These are phyloP conservation scores for Poronia punctata DNA, from an alignment of 495 filamentous ascomycete genomes.

Conservation along the genomic window DNA sequence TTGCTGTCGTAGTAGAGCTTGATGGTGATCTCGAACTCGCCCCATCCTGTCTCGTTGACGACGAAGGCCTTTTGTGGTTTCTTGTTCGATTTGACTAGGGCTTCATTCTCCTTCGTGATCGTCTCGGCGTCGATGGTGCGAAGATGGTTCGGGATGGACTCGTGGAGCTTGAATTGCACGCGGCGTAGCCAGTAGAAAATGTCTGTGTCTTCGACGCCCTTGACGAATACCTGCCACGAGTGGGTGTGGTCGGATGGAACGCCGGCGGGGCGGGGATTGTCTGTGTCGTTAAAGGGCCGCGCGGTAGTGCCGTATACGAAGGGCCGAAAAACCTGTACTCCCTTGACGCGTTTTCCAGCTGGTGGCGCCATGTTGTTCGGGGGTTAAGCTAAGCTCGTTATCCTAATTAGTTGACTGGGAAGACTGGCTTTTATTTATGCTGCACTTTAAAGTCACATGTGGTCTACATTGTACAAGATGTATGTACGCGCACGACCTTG, in stretches of 20 bases:
- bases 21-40: slow-evolving; percentile 93
- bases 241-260: slow-evolving; percentile 86
- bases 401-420: neutral
- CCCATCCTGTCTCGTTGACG: slow-evolving; percentile 90
- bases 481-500: neutral
- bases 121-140: slow-evolving; percentile 61
- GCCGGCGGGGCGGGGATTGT: slow-evolving; percentile 52
- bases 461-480: too few relatives aligned
- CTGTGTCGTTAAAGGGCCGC: slow-evolving; percentile 56
- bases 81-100: slow-evolving; percentile 45
- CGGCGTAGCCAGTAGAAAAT: slow-evolving; percentile 94
- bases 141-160: slow-evolving; percentile 82
- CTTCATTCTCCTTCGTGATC: slow-evolving; percentile 32
- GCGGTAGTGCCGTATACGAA: slow-evolving; percentile 81
- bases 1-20: slow-evolving; percentile 85
- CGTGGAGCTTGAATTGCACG: slow-evolving; percentile 95
- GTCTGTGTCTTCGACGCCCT: slow-evolving; percentile 75
- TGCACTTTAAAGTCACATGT: neutral
- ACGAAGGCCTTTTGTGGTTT: slow-evolving; percentile 47
- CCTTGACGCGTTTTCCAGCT: slow-evolving; percentile 54
- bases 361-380: slow-evolving; percentile 41
- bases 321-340: slow-evolving; percentile 66
- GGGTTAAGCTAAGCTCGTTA: neutral
- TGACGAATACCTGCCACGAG: slow-evolving; percentile 89
- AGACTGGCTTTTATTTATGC: neutral